Conservation (phyloP, 148 eudicot genomes). For the Bassia scoparia region DNA sequence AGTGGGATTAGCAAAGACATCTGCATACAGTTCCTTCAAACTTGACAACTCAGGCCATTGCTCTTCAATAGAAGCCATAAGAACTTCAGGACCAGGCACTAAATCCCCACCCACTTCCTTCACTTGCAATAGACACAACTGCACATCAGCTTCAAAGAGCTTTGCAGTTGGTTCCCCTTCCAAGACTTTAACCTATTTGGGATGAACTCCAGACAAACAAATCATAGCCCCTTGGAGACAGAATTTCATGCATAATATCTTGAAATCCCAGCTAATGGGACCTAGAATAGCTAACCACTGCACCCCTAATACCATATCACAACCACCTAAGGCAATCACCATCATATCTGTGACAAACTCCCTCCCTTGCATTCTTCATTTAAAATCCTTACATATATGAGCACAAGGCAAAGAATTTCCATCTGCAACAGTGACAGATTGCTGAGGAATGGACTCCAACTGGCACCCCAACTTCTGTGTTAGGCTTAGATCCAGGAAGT, state of each 20-base stretch:
- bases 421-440: background rate
- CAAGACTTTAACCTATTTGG: background rate
- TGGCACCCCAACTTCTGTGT: background rate
- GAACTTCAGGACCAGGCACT: background rate
- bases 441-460: background rate
- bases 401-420: background rate
- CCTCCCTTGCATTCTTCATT: background rate
- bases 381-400: background rate
- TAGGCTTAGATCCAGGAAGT: background rate
- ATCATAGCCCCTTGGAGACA: background rate
- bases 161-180: background rate
- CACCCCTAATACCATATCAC: too few species aligned
- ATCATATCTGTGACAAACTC: background rate
- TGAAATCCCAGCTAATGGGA: background rate
- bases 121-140: background rate
- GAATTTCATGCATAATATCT: background rate
- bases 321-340: background rate
- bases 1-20: background rate
- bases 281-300: background rate
- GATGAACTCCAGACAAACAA: background rate
- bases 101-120: background rate
- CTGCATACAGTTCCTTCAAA: background rate
- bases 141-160: background rate
- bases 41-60: too few species aligned
- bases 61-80: background rate